A percentile compares a stretch with the other conserved stretches of the same genome.
Evolutionary conservation across 2,329 filamentous ascomycete species (phyloP).

Genomic region (Penicillium sp.): DNA sequence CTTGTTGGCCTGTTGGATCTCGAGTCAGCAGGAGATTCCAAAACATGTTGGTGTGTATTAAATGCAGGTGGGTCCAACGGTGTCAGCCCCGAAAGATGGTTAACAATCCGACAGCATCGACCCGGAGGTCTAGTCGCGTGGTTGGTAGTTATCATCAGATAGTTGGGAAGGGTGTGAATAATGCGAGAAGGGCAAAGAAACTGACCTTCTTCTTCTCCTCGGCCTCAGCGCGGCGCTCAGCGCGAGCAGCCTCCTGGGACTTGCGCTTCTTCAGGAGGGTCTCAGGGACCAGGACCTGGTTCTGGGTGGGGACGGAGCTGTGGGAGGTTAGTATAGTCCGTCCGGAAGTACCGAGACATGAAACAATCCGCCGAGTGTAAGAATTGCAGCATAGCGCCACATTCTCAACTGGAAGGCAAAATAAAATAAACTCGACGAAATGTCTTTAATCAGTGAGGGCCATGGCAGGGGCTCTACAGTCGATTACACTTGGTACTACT

Average conservation of each 20-base stretch:
- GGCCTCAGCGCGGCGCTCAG: conserved; percentile 72
- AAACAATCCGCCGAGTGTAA: conserved; percentile 71
- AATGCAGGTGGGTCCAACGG: conserved; percentile 23
- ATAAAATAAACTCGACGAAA: conserved; percentile 66
- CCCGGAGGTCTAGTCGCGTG: conserved; percentile 83
- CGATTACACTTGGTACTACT: conserved; percentile 20
- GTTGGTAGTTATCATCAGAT: conserved; percentile 78
- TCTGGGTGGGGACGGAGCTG: conserved; percentile 87
- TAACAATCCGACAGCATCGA: conserved; percentile 86
- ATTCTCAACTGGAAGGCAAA: conserved; percentile 72
- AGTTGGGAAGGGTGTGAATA: conserved; percentile 28
- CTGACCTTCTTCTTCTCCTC: conserved; percentile 89
- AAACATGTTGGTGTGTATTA: conserved; percentile 9
- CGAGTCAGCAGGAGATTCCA: conserved; percentile 26
- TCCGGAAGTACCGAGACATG: conserved; percentile 58
- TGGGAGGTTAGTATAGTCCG: conserved; percentile 70
- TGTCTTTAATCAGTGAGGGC: conserved; percentile 74
- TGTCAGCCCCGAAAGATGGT: conserved; percentile 70
- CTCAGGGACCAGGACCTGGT: conserved; percentile 97
- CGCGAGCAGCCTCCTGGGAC: conserved; percentile 98
- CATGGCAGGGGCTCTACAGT: conserved; percentile 16
- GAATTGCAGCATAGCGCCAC: conserved; percentile 87
- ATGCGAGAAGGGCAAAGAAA: conserved; percentile 28
- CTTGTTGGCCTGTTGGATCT: conserved; percentile 74
- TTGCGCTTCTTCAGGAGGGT: conserved; percentile 99